Evolutionary conservation across 106 monocot species (phyloP).

Genomic region (Amphibolis antarctica): DNA sequence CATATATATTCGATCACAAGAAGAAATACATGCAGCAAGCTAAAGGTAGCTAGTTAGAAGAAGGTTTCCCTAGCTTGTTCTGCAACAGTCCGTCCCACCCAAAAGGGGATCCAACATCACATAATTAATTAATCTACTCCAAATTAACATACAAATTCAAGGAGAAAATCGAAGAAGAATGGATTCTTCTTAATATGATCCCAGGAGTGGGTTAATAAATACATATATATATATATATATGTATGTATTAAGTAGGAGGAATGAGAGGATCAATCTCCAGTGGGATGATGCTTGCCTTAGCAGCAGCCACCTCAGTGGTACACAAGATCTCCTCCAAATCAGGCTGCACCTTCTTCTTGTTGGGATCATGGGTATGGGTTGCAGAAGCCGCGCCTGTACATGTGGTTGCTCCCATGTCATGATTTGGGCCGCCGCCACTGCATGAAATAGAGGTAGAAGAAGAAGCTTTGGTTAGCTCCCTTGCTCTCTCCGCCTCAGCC

Average conservation of each 20-base stretch:
- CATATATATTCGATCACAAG: background rate
- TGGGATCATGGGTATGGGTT: background rate
- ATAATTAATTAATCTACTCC: background rate
- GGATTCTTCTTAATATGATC: background rate
- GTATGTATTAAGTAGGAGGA: background rate
- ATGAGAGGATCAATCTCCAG: slow-evolving; percentile 9
- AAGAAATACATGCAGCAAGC: background rate
- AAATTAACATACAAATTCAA: background rate
- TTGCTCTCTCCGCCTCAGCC: slow-evolving; percentile 46
- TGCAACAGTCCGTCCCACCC: background rate
- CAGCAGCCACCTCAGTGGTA: background rate
- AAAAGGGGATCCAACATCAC: background rate
- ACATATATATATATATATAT: too few species aligned
- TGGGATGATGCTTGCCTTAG: background rate
- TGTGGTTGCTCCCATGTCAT: too few species aligned
- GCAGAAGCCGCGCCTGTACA: too few species aligned
- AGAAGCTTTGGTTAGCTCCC: slow-evolving; percentile 35
- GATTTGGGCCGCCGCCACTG: too few species aligned
- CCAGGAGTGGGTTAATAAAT: background rate
- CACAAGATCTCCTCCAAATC: slow-evolving; percentile 10
- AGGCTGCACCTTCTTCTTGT: background rate
- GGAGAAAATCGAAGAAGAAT: background rate
- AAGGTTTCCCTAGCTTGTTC: background rate
- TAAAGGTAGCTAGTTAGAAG: background rate
- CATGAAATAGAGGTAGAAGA: background rate